A percentile compares a stretch with the other conserved stretches of the same genome.
Evolutionary conservation across 345 rosid species (phyloP).

Genomic region (Salix arbutifolia): DNA sequence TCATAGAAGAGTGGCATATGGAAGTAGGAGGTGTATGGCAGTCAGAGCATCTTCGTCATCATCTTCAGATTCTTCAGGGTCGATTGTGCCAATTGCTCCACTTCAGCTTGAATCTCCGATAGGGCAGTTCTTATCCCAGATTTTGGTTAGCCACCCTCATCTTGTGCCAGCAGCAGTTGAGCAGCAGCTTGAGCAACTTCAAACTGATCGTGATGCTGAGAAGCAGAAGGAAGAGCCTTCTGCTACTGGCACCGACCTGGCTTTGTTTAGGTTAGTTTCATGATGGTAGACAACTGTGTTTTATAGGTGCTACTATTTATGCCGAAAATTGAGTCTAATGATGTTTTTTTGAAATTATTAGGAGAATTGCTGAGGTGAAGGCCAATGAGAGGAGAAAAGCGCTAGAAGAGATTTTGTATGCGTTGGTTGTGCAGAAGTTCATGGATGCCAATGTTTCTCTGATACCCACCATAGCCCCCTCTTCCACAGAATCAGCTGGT

Average conservation of each 20-base stretch:
- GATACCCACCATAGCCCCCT: slow-evolving; percentile 53
- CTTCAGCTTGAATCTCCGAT: slow-evolving; percentile 81
- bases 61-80: slow-evolving; percentile 47
- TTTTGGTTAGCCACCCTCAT: slow-evolving; percentile 80
- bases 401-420: slow-evolving; percentile 81
- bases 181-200: slow-evolving; percentile 94
- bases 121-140: slow-evolving; percentile 90
- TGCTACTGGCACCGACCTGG: slow-evolving; percentile 67
- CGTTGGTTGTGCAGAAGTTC: slow-evolving; percentile 87
- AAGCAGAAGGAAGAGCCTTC: slow-evolving; percentile 58
- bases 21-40: slow-evolving; percentile 38
- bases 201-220: slow-evolving; percentile 71
- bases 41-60: slow-evolving; percentile 47
- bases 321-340: background rate
- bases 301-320: background rate
- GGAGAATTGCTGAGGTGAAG: slow-evolving; percentile 96
- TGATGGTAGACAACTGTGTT: background rate
- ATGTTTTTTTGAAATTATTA: slow-evolving; percentile 19
- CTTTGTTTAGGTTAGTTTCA: slow-evolving; percentile 64
- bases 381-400: slow-evolving; percentile 76
- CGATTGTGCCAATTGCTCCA: slow-evolving; percentile 57
- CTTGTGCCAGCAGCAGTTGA: slow-evolving; percentile 95
- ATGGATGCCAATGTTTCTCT: slow-evolving; percentile 84
- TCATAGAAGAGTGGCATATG: slow-evolving; percentile 23
- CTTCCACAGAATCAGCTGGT: slow-evolving; percentile 51